Conservation (phyloP, 192 early-diverging fungal genomes). For the Glomus cerebriforme region DNA sequence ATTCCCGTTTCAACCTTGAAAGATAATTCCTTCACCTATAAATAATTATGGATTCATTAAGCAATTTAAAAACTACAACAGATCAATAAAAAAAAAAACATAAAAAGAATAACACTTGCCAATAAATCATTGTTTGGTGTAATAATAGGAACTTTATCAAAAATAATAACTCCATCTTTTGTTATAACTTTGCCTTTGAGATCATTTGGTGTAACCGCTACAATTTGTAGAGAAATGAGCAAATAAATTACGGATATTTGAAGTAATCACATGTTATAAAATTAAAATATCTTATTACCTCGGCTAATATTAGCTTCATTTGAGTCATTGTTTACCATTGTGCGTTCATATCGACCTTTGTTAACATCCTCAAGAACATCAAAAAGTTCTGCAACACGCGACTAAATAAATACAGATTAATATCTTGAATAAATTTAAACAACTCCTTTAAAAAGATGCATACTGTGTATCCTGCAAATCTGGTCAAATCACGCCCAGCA, state of each 20-base stretch:
- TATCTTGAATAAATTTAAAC: not conserved
- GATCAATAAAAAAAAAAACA: not conserved
- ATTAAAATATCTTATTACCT: constrained; percentile 22
- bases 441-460: not conserved
- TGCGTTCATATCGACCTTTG: constrained; percentile 54
- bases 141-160: constrained; percentile 75
- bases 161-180: constrained; percentile 60
- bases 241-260: not conserved
- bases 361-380: constrained; percentile 59
- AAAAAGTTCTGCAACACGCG: constrained; percentile 61
- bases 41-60: not conserved
- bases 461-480: constrained; percentile 64
- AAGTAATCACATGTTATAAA: not conserved
- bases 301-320: constrained; percentile 38
- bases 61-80: not conserved
- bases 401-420: constrained; percentile 25
- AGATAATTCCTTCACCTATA: constrained; percentile 65
- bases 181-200: constrained; percentile 55
- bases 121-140: constrained; percentile 72
- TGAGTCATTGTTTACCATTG: constrained; percentile 49
- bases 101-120: constrained; percentile 28
- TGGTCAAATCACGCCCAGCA: constrained; percentile 64
- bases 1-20: constrained; percentile 74
- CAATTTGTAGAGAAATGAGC: constrained; percentile 17
- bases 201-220: constrained; percentile 48